Evolutionary conservation across 257 asterid genomes (phyloP).

Genomic region (Cynanchum wilfordii): DNA sequence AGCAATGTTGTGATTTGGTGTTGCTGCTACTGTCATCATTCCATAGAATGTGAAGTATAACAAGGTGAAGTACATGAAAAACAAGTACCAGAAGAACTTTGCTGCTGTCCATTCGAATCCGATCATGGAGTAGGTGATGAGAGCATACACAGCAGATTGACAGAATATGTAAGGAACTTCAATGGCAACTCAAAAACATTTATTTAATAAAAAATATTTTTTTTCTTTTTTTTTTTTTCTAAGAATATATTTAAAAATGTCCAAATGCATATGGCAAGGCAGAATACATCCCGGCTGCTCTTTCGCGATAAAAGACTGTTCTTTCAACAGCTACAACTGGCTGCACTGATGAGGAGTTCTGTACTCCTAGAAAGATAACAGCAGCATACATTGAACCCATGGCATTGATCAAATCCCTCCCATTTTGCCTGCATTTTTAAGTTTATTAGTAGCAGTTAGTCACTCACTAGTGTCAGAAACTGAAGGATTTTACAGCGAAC

Average conservation of each 20-base stretch:
- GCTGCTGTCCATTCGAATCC: slow-evolving; percentile 61
- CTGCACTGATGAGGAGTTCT: slow-evolving; percentile 79
- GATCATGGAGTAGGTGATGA: slow-evolving; percentile 76
- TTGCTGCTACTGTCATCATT: slow-evolving; percentile 74
- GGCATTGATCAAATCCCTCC: slow-evolving; percentile 73
- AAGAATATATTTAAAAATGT: no score
- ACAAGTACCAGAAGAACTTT: slow-evolving; percentile 75
- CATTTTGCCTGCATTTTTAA: slow-evolving; percentile 47
- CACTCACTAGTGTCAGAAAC: no score
- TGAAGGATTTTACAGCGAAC: no score
- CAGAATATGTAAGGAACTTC: slow-evolving; percentile 71
- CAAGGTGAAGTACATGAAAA: slow-evolving; percentile 70
- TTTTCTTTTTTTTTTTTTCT: no score
- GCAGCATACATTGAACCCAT: slow-evolving; percentile 99
- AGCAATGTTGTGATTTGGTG: slow-evolving; percentile 76
- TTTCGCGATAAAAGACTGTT: slow-evolving; percentile 71
- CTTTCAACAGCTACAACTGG: slow-evolving; percentile 81
- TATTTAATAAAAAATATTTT: no score
- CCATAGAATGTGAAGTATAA: slow-evolving; percentile 86
- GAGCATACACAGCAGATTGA: slow-evolving; percentile 65
- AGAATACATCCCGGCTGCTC: slow-evolving; percentile 96
- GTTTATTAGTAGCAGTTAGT: no score
- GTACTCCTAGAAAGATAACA: slow-evolving; percentile 74
- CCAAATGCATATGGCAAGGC: slow-evolving; percentile 89
- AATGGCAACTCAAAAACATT: no score